Evolutionary conservation across 179 eudicot genomes (phyloP), one percentile per base, ranked within the genome.

Genomic region (Beta macrorhiza): DNA sequence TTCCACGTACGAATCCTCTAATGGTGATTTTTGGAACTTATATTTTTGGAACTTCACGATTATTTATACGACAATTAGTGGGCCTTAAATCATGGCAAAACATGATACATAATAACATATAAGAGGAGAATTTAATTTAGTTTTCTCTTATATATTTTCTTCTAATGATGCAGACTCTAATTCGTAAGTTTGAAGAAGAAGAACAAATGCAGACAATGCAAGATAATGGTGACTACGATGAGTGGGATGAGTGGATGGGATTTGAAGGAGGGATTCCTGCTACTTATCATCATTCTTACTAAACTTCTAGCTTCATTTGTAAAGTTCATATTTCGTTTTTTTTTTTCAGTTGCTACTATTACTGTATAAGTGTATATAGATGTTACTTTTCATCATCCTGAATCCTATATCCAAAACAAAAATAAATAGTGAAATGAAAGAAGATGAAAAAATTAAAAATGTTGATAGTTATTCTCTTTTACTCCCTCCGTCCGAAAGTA

Each of bases 181-280:
- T 87, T 86, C 74, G 82, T 20, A 86, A 88, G 73, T 81, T 85
- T 77, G 91, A 88, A 65, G 89, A 87, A 15, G 89, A 88, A 83
- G 91, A 85, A 68, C 78, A 79, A 7, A 1, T 71, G 77, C 81
- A 67, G 19, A 76, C 58, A 10, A 68, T 44, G 79, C 80, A 79
- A 45, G 79, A 74, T 1, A 37, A 32, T 22, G 89, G 83, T 13
- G 87, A 86, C 16, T 82, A 7, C 20, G 90, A 84, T 13, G 90
- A 88, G 56, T 88, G 90, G 89, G 91, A 88, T 22, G 91, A 88
- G 49, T 88, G 89, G 91, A 87, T 88, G 91, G 91, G 91, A 51
- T 88, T 79, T 19, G 91, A 88, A 87, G 91, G 91, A 81, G 91
- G 89, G 45, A 76, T 87, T 75, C 89, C 89, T 7, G 79, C 76